Conservation (phyloP, 2,329 filamentous ascomycete genomes). For the Pezicula rhizophila region DNA sequence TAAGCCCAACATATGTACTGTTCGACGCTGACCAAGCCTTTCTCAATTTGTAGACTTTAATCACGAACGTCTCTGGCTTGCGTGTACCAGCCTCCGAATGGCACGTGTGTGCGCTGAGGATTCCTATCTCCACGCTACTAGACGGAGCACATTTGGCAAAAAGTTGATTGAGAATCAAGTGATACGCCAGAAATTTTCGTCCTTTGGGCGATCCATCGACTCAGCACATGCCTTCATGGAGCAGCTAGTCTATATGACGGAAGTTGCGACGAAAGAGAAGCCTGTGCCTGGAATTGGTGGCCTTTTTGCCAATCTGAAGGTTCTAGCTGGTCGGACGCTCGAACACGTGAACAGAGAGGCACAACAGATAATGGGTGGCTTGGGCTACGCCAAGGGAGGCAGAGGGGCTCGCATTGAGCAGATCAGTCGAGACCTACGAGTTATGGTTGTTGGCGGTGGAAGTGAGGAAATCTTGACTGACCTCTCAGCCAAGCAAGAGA, state of each 20-base stretch:
- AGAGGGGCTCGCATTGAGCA: constrained; percentile 45
- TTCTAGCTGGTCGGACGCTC: constrained; percentile 44
- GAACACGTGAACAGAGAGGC: constrained; percentile 48
- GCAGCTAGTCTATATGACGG: constrained; percentile 39
- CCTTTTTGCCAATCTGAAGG: constrained; percentile 45
- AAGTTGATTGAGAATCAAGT: constrained; percentile 49
- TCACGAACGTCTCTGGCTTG: constrained; percentile 51
- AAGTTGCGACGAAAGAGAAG: not conserved
- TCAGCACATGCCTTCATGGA: constrained; percentile 54
- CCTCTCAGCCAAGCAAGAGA: constrained; percentile 24
- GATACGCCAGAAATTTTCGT: constrained; percentile 53
- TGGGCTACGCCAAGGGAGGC: constrained; percentile 43
- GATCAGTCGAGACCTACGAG: constrained; percentile 45
- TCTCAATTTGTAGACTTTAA: no score
- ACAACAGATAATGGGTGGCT: constrained; percentile 48
- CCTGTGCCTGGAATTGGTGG: constrained; percentile 35
- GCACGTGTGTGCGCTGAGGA: constrained; percentile 47
- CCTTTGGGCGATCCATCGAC: constrained; percentile 43
- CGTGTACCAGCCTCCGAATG: constrained; percentile 48
- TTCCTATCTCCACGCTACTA: constrained; percentile 41
- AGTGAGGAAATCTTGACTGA: constrained; percentile 29
- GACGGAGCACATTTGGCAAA: constrained; percentile 49
- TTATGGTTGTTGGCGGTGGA: constrained; percentile 33
- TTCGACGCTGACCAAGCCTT: no score
- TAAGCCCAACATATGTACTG: no score